A percentile compares a stretch with the other conserved stretches of the same genome.
Conservation (phyloP, 345 rosid genomes). For the Eucalyptus tenuipes region DNA sequence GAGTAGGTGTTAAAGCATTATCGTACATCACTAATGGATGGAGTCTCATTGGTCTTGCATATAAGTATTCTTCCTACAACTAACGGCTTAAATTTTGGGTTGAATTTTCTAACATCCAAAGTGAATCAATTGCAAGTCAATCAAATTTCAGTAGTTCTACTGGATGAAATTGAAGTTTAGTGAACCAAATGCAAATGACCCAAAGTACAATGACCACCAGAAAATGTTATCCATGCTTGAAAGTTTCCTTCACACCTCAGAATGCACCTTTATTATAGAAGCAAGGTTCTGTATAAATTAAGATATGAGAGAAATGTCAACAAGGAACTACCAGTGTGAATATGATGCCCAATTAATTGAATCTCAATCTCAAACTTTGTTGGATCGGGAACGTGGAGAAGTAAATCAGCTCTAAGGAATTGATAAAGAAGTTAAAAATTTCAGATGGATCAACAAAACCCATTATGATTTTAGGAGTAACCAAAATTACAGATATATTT, state of each 20-base stretch:
- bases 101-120: neutral
- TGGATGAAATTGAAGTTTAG: neutral
- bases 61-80: neutral
- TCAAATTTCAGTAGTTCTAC: neutral
- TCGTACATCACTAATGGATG: neutral
- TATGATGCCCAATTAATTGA: neutral
- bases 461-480: neutral
- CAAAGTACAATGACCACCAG: neutral
- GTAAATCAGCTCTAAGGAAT: neutral
- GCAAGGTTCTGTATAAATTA: neutral
- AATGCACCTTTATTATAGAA: neutral
- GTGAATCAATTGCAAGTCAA: neutral
- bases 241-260: neutral
- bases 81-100: neutral
- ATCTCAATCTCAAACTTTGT: neutral
- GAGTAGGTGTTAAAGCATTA: neutral
- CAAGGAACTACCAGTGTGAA: neutral
- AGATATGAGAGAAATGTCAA: neutral
- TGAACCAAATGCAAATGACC: neutral
- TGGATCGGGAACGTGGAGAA: neutral
- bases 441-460: neutral
- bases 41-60: neutral
- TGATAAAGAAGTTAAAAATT: neutral
- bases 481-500: neutral
- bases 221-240: neutral